A percentile compares a stretch with the other conserved stretches of the same genome.
These are phyloP conservation scores for Ustilago trichophora DNA, from an alignment of 1,284 basidiomycete genomes.

Conservation along the genomic window DNA sequence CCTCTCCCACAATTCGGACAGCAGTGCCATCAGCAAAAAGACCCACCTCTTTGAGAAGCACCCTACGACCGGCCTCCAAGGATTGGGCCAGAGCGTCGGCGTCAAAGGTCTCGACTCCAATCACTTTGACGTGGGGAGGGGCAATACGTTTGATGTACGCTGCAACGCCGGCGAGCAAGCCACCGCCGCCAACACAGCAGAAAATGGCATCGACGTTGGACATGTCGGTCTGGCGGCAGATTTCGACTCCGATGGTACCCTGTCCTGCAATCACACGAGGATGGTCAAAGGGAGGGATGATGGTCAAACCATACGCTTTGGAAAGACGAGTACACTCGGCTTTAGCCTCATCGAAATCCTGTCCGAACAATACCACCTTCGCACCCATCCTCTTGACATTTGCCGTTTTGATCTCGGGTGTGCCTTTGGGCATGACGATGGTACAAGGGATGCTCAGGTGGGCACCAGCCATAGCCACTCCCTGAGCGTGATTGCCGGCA, in stretches of 20 bases:
- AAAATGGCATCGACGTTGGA: conserved; percentile 82
- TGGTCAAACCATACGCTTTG: conserved; percentile 78
- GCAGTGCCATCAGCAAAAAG: conserved; percentile 99
- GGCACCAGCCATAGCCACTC: conserved; percentile 90
- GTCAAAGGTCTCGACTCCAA: conserved; percentile 94
- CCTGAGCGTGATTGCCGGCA: conserved; percentile 98
- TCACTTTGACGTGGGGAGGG: conserved; percentile 80
- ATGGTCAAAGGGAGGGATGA: conserved; percentile 97
- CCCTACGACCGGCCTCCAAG: conserved; percentile 73
- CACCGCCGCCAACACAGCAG: conserved; percentile 90
- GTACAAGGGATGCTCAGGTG: conserved; percentile 90
- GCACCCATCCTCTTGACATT: conserved; percentile 93
- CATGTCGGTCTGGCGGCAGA: conserved; percentile 68
- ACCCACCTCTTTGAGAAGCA: conserved; percentile 87
- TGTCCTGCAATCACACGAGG: conserved; percentile 97
- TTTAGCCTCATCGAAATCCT: conserved; percentile 96
- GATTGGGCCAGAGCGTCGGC: conserved; percentile 91
- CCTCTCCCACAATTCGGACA: conserved; percentile 93
- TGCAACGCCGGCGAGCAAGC: conserved; percentile 85
- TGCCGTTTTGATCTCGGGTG: conserved; percentile 93
- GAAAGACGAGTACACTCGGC: conserved; percentile 89
- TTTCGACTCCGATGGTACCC: conserved; percentile 93
- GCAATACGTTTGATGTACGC: conserved; percentile 95
- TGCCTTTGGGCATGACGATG: conserved; percentile 96
- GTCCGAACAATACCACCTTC: conserved; percentile 89